Evolutionary conservation across 495 filamentous ascomycete genomes (phyloP), one percentile per base, ranked within the genome.

Genomic region (Antarctomyces pellizariae): DNA sequence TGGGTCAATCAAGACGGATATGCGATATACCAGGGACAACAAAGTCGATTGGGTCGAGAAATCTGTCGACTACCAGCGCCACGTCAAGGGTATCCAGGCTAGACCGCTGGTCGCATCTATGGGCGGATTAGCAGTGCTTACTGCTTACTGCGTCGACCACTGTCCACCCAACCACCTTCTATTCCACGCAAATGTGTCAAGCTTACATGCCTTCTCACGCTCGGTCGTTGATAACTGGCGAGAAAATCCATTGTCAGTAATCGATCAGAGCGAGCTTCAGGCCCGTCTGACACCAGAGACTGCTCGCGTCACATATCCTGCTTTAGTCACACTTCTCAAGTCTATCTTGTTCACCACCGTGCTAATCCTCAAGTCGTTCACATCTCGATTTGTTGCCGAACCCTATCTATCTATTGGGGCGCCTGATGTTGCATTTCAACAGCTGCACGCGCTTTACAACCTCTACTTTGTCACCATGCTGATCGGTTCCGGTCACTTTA

Each of bases 401-500:
- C 43, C 42, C 7, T 35, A 32, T 26, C 45, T 69, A 20, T 43
- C 47, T 18, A 48, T 48, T 22, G 45, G 49, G 33, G 77, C 74
- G 0, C 75, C 82, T 1, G 54, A 59, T 13, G 50, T 90, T 15
- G 78, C 76, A 19, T 60, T 68, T 18, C 76, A 83, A 50, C 56
- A 72, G 4, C 67, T 97, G 15, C 65, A 75, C 25, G 68, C 64
- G 9, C 69, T 97, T 18, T 67, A 78, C 22, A 75, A 79, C 39
- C 49, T 93, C 12, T 79, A 79, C 42, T 97, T 95, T 40, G 65
- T 95, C 30, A 77, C 82, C 1, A 75, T 74, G 9, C 67, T 77
- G 11, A 55, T 75, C 12, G 76, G 77, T 7, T 60, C 67, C 15
- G 64, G 67, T 35, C 56, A 67, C 0, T 65, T 66, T 31, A 84